phyloP scores from a whole-genome alignment of 2,329 filamentous ascomycete species.

The Alternaria panax region DNA sequence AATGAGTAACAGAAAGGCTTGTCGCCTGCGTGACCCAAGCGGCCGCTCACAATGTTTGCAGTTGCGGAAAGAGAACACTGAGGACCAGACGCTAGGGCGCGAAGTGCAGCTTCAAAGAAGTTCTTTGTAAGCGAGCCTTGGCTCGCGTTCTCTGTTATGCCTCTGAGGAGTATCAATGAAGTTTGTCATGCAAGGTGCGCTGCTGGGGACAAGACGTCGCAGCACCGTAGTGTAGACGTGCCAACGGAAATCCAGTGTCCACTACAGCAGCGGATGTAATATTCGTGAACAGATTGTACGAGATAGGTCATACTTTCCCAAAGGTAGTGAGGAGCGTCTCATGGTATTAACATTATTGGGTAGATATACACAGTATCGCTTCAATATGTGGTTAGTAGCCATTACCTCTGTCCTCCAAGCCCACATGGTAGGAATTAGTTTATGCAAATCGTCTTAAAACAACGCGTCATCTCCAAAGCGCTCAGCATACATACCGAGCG shows the following conservation, averaged over 20 bases:
- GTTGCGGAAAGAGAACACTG: background rate
- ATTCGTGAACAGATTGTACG: background rate
- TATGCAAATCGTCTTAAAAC: slow-evolving; percentile 8
- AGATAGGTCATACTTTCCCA: background rate
- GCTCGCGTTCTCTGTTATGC: background rate
- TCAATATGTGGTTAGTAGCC: background rate
- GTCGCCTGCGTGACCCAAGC: background rate
- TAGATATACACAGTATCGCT: background rate
- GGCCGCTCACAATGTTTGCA: background rate
- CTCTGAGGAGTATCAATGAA: background rate
- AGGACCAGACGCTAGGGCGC: background rate
- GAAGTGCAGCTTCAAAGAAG: background rate
- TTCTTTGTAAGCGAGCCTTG: background rate
- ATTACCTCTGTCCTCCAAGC: background rate
- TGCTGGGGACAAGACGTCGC: background rate
- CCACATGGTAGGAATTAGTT: no score
- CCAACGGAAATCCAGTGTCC: background rate
- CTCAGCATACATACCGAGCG: slow-evolving; percentile 83
- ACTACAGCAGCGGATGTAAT: background rate
- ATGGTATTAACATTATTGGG: background rate
- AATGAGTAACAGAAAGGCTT: background rate
- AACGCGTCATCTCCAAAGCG: slow-evolving; percentile 40
- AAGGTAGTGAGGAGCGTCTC: background rate
- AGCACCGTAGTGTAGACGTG: background rate
- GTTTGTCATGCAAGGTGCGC: background rate